Evolutionary conservation across 192 early-diverging fungal genomes (phyloP), one percentile per base, ranked within the genome.

Genomic region (Haplosporangium gracile): DNA sequence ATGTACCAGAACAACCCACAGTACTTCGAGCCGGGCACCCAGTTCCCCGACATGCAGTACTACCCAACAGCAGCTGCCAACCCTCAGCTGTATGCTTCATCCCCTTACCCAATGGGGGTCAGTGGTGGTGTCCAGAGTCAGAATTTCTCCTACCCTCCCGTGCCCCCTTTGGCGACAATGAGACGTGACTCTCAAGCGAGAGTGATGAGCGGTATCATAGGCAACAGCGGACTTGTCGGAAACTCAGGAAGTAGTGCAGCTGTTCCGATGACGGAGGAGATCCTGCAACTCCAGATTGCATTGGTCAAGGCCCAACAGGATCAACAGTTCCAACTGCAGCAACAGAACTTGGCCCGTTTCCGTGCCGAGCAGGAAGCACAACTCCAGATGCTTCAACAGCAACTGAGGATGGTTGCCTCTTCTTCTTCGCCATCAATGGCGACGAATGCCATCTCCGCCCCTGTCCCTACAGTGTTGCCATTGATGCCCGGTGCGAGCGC

Each of bases 1-100:
- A 24, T 60, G 55, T 60, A 60, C 55, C 55, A 60, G n/a, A 60
- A 60, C 55, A 60, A 60, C n/a, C 55, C 55, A 26, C 55, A 60
- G 55, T 60, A 60, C n/a, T 60, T 60, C 26, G 55, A 26, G 55
- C 55, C 55, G 26, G 55, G 55, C 8, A 60, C 24, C 55, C 55
- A 60, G 55, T 60, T 26, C 55, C 9, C 13, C n/a, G 55, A 60
- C 26, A 60, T 60, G 55, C 55, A 60, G 55, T 26, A 26, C n/a
- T 26, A 60, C n/a, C 55, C 55, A 10, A 60, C n/a, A 26, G 2
- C 8, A 4, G 24, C 22, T 18, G n/a, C 8, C n/a, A 60, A 9
- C 6, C 55, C 55, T 60, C 55, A 60, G n/a, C 55, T 60, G 8
- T 60, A 60, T 11, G 55, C 24, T 18, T 11, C 55, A 2, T 11